Conservation (phyloP, 805 yeast genomes). For the Lachancea waltii region DNA sequence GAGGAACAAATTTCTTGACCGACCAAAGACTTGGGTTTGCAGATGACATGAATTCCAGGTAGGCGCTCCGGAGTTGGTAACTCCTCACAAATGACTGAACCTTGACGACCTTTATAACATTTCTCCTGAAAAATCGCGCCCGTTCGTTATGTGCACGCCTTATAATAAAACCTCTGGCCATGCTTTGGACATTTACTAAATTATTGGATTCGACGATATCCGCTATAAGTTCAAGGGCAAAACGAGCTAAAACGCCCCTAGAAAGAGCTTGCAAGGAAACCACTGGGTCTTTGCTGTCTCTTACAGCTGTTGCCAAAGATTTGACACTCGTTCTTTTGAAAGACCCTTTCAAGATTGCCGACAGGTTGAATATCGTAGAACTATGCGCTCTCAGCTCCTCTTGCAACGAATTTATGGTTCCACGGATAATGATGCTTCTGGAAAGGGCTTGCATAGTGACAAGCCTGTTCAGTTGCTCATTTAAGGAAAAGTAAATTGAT, state of each 20-base stretch:
- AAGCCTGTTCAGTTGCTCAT: not conserved
- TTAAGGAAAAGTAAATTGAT: constrained; percentile 3
- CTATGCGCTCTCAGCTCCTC: not conserved
- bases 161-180: constrained; percentile 41
- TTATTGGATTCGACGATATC: constrained; percentile 47
- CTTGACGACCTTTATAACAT: constrained; percentile 51
- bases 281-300: constrained; percentile 9
- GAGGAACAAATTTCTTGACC: constrained; percentile 66
- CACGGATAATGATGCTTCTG: not conserved
- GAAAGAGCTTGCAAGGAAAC: constrained; percentile 46
- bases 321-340: constrained; percentile 3
- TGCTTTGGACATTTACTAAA: constrained; percentile 44
- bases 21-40: constrained; percentile 74
- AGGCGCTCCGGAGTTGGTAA: constrained; percentile 62
- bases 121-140: constrained; percentile 48
- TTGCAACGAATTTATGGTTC: not conserved
- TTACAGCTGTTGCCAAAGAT: constrained; percentile 6
- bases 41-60: constrained; percentile 59
- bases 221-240: constrained; percentile 44
- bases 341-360: constrained; percentile 7
- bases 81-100: constrained; percentile 74
- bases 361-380: not conserved
- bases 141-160: constrained; percentile 35
- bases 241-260: constrained; percentile 59
- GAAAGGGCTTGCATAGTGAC: constrained; percentile 2